phyloP scores from a whole-genome alignment of 129 eudicot species.

The Flaveria ramosissima region DNA sequence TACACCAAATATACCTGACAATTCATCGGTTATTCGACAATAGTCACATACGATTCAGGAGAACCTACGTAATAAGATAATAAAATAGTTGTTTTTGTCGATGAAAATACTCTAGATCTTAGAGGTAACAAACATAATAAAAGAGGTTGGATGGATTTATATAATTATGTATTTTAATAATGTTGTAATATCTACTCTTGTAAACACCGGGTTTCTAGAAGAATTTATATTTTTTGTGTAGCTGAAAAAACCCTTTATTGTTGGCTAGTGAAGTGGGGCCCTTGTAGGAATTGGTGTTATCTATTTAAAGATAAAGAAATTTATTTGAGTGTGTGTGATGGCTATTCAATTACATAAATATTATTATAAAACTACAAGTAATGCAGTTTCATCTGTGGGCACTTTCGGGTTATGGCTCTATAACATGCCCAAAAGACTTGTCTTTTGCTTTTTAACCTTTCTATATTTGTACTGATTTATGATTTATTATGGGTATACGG shows the following conservation, averaged over 20 bases:
- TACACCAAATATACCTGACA: no score
- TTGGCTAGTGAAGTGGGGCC: not conserved
- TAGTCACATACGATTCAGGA: no score
- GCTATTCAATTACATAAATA: not conserved
- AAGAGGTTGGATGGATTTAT: no score
- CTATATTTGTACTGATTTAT: not conserved
- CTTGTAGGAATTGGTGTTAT: no score
- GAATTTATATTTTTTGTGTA: not conserved
- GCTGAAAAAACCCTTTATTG: not conserved
- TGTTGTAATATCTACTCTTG: not conserved
- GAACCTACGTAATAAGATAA: no score
- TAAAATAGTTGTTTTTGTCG: no score
- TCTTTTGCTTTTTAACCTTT: not conserved
- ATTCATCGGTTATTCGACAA: no score
- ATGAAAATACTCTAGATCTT: no score
- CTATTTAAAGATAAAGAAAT: no score
- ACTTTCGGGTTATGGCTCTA: constrained; percentile 3
- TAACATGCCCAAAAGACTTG: constrained; percentile 7
- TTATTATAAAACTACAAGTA: not conserved
- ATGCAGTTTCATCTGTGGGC: not conserved
- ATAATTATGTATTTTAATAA: no score
- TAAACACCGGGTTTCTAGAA: not conserved
- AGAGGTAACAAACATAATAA: no score
- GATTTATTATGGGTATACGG: no score
- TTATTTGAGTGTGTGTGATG: not conserved